phyloP scores from a whole-genome alignment of 2,329 filamentous ascomycete genomes.

The Fusarium graminum region DNA sequence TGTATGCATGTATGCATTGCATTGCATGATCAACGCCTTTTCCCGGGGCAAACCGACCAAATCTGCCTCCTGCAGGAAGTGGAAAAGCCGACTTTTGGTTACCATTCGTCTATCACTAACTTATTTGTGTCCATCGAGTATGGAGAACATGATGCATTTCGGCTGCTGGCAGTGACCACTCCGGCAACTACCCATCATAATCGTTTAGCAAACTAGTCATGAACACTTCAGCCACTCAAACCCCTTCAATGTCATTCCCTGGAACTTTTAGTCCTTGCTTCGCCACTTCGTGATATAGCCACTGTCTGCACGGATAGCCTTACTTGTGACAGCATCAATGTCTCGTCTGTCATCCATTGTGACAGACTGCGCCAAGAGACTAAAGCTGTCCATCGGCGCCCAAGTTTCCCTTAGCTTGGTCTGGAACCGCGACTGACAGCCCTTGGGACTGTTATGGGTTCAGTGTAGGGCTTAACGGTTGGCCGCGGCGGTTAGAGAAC shows the following conservation, averaged over 20 bases:
- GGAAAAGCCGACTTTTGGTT: not conserved
- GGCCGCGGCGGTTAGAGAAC: constrained; percentile 19
- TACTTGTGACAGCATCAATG: not conserved
- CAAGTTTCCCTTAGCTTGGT: not conserved
- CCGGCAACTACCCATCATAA: not conserved
- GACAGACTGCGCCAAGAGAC: not conserved
- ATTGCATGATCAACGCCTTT: not conserved
- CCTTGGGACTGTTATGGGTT: constrained; percentile 12
- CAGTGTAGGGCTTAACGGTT: constrained; percentile 14
- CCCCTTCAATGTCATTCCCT: not conserved
- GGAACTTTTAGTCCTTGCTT: not conserved
- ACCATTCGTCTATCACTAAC: not conserved
- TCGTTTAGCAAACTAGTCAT: not conserved
- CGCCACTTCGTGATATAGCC: not conserved
- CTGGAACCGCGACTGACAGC: not conserved
- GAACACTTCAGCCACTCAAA: not conserved
- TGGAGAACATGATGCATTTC: not conserved
- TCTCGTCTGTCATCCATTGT: not conserved
- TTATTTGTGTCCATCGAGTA: not conserved
- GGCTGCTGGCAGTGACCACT: not conserved
- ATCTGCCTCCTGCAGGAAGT: not conserved
- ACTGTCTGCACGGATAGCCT: not conserved
- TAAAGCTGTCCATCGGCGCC: not conserved
- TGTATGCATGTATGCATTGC: not conserved
- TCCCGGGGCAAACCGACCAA: not conserved